A percentile compares a stretch with the other conserved stretches of the same genome.
phyloP scores from a whole-genome alignment of 1,284 basidiomycete species.

The Puccinia horiana region DNA sequence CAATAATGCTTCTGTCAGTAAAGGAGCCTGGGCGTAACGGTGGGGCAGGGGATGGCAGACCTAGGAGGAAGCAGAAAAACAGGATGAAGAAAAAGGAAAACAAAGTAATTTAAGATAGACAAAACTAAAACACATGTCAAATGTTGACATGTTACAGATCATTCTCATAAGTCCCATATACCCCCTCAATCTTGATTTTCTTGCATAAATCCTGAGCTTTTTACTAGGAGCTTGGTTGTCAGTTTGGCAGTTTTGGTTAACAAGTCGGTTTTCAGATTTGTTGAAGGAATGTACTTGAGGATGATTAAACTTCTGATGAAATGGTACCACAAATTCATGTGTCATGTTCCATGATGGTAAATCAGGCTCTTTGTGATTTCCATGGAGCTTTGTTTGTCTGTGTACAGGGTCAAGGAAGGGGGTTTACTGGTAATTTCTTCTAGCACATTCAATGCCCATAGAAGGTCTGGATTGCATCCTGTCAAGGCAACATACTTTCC shows the following conservation, averaged over 20 bases:
- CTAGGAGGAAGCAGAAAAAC: too few species aligned
- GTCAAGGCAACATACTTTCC: neutral
- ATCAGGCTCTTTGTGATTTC: neutral
- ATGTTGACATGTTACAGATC: too few species aligned
- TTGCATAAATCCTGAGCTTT: neutral
- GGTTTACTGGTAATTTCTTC: neutral
- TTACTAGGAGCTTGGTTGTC: neutral
- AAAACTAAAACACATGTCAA: too few species aligned
- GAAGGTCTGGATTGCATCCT: too few species aligned
- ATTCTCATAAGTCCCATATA: too few species aligned
- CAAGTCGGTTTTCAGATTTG: neutral
- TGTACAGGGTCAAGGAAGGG: too few species aligned
- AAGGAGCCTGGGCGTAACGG: too few species aligned
- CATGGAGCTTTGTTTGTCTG: neutral
- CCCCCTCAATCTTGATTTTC: too few species aligned
- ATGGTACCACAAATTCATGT: constrained; percentile 1
- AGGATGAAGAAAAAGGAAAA: too few species aligned
- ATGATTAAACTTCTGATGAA: neutral
- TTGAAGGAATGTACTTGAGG: neutral
- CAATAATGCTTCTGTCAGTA: too few species aligned
- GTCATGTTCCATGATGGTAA: neutral
- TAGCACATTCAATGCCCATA: neutral
- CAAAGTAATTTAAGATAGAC: too few species aligned
- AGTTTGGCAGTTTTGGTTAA: neutral
- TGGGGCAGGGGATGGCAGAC: too few species aligned